Conservation (phyloP, 148 eudicot species). For the Fallopia convolvulus region DNA sequence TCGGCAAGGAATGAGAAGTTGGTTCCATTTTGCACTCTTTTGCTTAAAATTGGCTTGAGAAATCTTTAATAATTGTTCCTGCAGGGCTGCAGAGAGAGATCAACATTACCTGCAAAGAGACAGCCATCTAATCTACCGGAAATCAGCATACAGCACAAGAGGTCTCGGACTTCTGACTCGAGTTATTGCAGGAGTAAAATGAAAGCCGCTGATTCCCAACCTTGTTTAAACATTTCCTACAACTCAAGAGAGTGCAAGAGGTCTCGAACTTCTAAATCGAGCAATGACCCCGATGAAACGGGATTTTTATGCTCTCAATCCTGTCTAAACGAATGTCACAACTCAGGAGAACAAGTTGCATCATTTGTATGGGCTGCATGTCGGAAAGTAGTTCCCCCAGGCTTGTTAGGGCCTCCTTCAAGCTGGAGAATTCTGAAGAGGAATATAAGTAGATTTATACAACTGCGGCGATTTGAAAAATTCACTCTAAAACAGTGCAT, state of each 20-base stretch:
- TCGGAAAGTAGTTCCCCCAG: slow-evolving; percentile 56
- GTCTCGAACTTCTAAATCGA: not conserved
- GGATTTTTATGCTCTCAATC: slow-evolving; percentile 24
- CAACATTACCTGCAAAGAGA: not conserved
- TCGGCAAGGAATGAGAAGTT: not conserved
- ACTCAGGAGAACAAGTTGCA: slow-evolving; percentile 53
- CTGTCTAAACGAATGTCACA: slow-evolving; percentile 33
- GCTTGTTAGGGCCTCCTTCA: slow-evolving; percentile 51
- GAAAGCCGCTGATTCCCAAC: slow-evolving; percentile 24
- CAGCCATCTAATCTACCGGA: not conserved
- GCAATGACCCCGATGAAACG: slow-evolving; percentile 2
- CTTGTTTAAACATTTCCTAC: slow-evolving; percentile 30
- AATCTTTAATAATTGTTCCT: slow-evolving; percentile 5
- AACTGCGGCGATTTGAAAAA: slow-evolving; percentile 61
- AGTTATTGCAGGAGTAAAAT: slow-evolving; percentile 7
- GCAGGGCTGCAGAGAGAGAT: not conserved
- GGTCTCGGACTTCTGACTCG: not conserved
- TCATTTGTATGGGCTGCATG: slow-evolving; percentile 90
- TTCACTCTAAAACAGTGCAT: slow-evolving; percentile 56
- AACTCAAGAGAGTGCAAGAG: slow-evolving; percentile 27
- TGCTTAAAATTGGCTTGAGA: not conserved
- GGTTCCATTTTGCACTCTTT: not conserved
- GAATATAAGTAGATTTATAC: slow-evolving; percentile 58
- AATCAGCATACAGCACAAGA: not conserved
- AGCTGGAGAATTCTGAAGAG: slow-evolving; percentile 53